Conservation (phyloP, 192 early-diverging fungal genomes). For the Phycomyces nitens region DNA sequence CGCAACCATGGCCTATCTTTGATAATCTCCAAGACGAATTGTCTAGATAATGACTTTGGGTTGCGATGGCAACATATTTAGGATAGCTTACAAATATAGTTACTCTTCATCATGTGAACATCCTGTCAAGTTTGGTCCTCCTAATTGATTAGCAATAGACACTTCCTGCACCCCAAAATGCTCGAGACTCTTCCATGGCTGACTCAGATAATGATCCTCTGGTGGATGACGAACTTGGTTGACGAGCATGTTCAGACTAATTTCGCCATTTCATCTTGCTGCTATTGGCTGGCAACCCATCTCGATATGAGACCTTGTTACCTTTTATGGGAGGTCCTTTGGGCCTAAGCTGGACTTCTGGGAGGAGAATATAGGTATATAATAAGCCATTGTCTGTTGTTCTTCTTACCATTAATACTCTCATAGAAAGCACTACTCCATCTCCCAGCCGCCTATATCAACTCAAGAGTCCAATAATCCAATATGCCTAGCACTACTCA, state of each 20-base stretch:
- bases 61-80: too few relatives aligned
- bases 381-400: neutral
- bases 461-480: constrained; percentile 5
- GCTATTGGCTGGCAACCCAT: constrained; percentile 29
- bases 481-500: constrained; percentile 32
- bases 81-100: too few relatives aligned
- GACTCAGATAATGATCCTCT: too few relatives aligned
- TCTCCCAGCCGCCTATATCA: neutral
- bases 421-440: constrained; percentile 3
- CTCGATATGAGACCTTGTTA: constrained; percentile 15
- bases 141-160: too few relatives aligned
- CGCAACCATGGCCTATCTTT: too few relatives aligned
- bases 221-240: constrained; percentile 1
- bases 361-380: neutral
- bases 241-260: constrained; percentile 13
- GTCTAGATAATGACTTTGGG: too few relatives aligned
- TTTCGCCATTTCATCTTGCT: constrained; percentile 28
- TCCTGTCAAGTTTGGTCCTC: too few relatives aligned
- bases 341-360: neutral
- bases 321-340: constrained; percentile 9
- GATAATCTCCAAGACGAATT: too few relatives aligned
- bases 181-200: too few relatives aligned
- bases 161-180: too few relatives aligned
- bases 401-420: neutral
- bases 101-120: too few relatives aligned